Evolutionary conservation across 2,329 filamentous ascomycete genomes (phyloP), one percentile per base, ranked within the genome.

Genomic region (Purpureocillium takamizusanense): DNA sequence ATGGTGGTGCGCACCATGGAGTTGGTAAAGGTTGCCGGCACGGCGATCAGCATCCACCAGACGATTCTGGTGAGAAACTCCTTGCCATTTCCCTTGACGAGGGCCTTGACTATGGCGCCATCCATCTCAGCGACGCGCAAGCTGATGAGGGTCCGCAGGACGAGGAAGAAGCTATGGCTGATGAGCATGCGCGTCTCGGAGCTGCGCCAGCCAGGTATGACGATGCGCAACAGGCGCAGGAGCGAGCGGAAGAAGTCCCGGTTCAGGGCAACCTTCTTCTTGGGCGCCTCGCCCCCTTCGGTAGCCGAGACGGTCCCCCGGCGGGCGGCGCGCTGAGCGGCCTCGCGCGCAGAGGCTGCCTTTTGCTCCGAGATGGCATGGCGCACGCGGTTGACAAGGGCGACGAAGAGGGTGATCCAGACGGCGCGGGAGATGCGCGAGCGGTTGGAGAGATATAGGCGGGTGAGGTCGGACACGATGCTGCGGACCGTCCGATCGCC

Each of bases 11-110:
- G 61, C 62, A 92, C 86, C 92, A 98, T 98, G 1, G 89, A 95
- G 62, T 98, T 98, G 31, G 92, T 98, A 59, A 97, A 95, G 0
- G 92, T 97, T 2, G 92, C 92, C 9, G 92, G 92, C 13, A 98
- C 74, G 18, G 92, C 90, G 48, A 98, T 92, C 39, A 90, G 60
- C 92, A 98, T 98, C 92, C 92, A 98, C 88, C 90, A 95, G 6
- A 94, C 76, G 51, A 98, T 80, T 1, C 87, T 81, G 50, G 81
- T 80, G 51, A 97, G 56, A 49, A 98, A 98, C 48, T 94, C 88
- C 60, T 79, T 86, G 13, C 90, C 92, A 49, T 83, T 92, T 2
- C 92, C 92, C 60, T 88, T 82, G 33, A 98, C 89, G 40, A 98
- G 67, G 46, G 80, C 89, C 64, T 92, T 95, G 42, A 98, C 92